Evolutionary conservation across 331 rosid species (phyloP), one percentile per base, ranked within the genome.

Genomic region (Rosa hybrid): DNA sequence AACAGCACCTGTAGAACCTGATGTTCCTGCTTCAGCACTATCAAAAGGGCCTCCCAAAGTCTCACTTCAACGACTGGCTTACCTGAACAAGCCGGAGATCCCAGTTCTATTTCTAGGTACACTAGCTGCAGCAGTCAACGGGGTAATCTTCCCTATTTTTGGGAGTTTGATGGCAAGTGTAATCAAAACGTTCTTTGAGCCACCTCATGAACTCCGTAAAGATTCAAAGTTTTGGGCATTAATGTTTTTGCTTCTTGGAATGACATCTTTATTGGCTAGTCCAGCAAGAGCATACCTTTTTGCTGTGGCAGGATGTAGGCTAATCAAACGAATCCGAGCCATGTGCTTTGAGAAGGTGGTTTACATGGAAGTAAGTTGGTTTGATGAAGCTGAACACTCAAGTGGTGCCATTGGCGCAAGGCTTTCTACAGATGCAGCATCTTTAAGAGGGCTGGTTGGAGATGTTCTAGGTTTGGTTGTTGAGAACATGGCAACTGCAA

Each of bases 1-100:
- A 75, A 71, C 72, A 34, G 46, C 49, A 69, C 59, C 77, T 23
- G 73, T 54, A 64, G 80, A 80, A n/a, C 57, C 85, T 62, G 82
- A 77, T 44, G 62, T 45, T 78, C 62, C 74, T 51, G 64, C 83
- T 50, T 70, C 80, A 72, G 34, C 72, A 72, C 21, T 81, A 71
- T 48, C 83, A 45, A 38, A 76, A 63, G 50, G 8, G 49, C 86
- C 89, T 25, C 84, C 54, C 57, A 65, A 89, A 75, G 89, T 89
- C 51, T 77, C 94, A 20, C 85, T 90, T 56, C 34, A 72, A 16
- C 87, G 88, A 78, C 91, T 94, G 38, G 96, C 93, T 21, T 71
- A 49, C 81, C 93, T 94, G 59, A 90, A 94, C 90, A 94, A 89
- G 86, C 96, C 94, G 4, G 98, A 94, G 88, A 82, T 89, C 81